These are phyloP conservation scores for Mollisiaceae sp. DNA, from an alignment of 2,329 filamentous ascomycete species.

Conservation along the genomic window DNA sequence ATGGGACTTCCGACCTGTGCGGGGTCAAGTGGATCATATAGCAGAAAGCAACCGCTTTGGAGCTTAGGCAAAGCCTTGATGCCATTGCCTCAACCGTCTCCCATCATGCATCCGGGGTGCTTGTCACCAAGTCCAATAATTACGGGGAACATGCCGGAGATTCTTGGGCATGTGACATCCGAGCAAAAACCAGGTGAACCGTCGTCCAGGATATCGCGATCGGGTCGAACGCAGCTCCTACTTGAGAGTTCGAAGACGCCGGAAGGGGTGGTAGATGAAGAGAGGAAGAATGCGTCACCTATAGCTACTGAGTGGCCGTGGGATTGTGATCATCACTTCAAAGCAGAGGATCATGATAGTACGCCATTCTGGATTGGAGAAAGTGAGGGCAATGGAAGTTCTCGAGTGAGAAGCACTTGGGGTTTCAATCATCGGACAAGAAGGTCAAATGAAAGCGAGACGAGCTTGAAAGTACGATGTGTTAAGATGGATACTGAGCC, in stretches of 20 bases:
- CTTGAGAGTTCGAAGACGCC: not conserved
- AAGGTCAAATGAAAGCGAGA: not conserved
- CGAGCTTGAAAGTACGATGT: not conserved
- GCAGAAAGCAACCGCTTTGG: too few species aligned
- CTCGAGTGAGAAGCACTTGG: not conserved
- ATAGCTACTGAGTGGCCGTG: not conserved
- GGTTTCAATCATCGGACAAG: not conserved
- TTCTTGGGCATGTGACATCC: too few species aligned
- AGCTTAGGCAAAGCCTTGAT: too few species aligned
- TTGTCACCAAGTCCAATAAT: not conserved
- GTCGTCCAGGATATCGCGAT: not conserved
- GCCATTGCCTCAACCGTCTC: too few species aligned
- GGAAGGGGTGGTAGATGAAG: not conserved
- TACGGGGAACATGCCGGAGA: not conserved
- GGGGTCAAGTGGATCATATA: too few species aligned
- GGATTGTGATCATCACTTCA: not conserved
- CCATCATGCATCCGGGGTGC: too few species aligned
- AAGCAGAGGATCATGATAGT: not conserved
- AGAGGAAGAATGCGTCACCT: not conserved
- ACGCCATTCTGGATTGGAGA: not conserved
- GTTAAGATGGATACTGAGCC: not conserved
- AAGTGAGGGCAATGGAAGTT: not conserved
- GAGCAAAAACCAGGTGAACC: not conserved
- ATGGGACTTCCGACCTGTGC: too few species aligned
- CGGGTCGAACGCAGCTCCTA: not conserved